Percentiles rank a stretch among this genome's conserved stretches.
These are phyloP conservation scores for Debaryomyces sp. DNA, from an alignment of 1,139 yeast species.

Conservation along the genomic window DNA sequence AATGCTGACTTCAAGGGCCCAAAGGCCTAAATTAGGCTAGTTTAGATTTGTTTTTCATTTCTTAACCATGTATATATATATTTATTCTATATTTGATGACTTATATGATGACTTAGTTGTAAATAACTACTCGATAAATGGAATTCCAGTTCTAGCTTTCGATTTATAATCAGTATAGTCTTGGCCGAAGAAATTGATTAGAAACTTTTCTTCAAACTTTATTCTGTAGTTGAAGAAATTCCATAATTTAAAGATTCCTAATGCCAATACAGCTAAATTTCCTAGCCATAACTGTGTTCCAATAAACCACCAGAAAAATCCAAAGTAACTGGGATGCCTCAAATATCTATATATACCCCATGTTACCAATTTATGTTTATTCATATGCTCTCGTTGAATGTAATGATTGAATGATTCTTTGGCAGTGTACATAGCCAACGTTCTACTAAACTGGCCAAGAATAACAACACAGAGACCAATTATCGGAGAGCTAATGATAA, in stretches of 20 bases:
- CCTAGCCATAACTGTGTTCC: slow-evolving; percentile 76
- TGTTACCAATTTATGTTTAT: slow-evolving; percentile 68
- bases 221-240: slow-evolving; percentile 71
- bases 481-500: not conserved
- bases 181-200: slow-evolving; percentile 69
- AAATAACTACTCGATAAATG: slow-evolving; percentile 44
- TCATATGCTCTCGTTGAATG: slow-evolving; percentile 55
- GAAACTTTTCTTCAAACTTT: slow-evolving; percentile 63
- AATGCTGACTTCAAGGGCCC: slow-evolving; percentile 27
- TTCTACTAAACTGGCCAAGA: slow-evolving; percentile 67
- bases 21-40: not conserved
- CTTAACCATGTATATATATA: not conserved
- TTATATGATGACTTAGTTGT: not conserved
- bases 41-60: not conserved
- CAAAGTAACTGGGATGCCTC: slow-evolving; percentile 91
- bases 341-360: slow-evolving; percentile 65
- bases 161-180: slow-evolving; percentile 58
- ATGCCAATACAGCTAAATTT: slow-evolving; percentile 41
- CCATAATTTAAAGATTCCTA: slow-evolving; percentile 50
- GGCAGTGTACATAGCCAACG: slow-evolving; percentile 86
- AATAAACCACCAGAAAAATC: slow-evolving; percentile 92
- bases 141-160: slow-evolving; percentile 61
- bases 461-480: slow-evolving; percentile 53
- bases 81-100: not conserved
- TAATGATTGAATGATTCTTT: slow-evolving; percentile 86